phyloP scores from a whole-genome alignment of 768 basidiomycete genomes.

The Tulasnella sp. region DNA sequence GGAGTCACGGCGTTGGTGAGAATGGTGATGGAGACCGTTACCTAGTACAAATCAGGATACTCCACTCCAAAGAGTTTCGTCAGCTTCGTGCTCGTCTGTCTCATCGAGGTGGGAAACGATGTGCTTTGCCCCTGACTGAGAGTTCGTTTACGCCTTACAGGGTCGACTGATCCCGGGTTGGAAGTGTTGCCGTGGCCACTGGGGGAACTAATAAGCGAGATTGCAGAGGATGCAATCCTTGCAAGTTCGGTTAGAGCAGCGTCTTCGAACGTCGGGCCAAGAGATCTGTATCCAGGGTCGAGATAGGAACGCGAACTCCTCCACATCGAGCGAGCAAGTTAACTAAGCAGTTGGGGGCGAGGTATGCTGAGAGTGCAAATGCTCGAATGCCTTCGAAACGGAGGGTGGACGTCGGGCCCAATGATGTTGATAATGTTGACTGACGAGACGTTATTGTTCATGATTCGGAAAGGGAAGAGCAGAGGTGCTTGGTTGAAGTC shows the following conservation, averaged over 20 bases:
- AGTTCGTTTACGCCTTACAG: background rate
- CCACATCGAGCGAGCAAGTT: background rate
- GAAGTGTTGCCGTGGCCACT: no score
- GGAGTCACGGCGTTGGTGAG: background rate
- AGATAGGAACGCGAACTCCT: background rate
- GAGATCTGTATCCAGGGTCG: background rate
- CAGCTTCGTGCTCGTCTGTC: constrained; percentile 26
- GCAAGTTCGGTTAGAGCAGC: no score
- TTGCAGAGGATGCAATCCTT: no score
- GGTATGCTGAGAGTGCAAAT: background rate
- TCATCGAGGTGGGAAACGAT: background rate
- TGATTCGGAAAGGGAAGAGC: background rate
- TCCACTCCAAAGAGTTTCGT: constrained; percentile 28
- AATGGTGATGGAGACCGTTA: background rate
- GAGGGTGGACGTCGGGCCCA: background rate
- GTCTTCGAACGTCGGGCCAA: background rate
- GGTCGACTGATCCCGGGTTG: background rate
- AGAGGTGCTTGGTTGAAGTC: constrained; percentile 23
- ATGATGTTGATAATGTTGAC: background rate
- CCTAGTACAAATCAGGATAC: constrained; percentile 29
- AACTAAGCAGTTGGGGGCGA: background rate
- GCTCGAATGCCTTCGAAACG: background rate
- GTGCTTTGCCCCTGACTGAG: constrained; percentile 9
- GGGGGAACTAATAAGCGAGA: no score
- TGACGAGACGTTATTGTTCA: background rate